Base-by-base conservation (phyloP, 2,329 filamentous ascomycete species). In the Ophiostoma quercus region DNA sequence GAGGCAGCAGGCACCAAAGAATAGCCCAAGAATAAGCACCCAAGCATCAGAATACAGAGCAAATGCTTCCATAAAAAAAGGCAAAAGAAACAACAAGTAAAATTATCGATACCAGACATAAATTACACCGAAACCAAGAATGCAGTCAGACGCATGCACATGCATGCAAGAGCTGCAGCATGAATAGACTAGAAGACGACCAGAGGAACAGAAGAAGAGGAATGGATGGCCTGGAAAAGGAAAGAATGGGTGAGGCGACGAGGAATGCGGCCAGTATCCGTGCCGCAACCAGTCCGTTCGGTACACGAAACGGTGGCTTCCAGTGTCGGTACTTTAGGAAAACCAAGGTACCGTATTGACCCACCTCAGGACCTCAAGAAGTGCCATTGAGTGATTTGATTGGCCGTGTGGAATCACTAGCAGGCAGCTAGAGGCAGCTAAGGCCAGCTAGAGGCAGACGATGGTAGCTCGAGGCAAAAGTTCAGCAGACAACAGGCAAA, bases 131-230 rank as follows among this genome's bases (percentile, higher is more conserved):
- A n/a, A 32, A 62, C 57, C 25, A 62, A 62, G 25, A 32, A 62
- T 32, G 57, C 25, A 62, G 57, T 32, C 22, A 62, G 14, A 62
- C 32, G 57, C 57, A 62, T 62, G 57, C 57, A 32, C 57, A 60
- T 60, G 51, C 51, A 57, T 57, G 57, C 57, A 62, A 62, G 57
- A 62, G 57, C 25, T 62, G 57, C 57, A 62, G 25, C 25, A 62
- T 34, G 5, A 62, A 11, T 32, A 32, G 32, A 57, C 43, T 7
- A n/a, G 19, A 16, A 7, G 19, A n/a, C 16, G 51, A 12, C n/a
- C 9, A 57, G 51, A 25, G 22, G 51, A 54, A 25, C 9, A 16
- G 51, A 25, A 11, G 16, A n/a, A 57, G 8, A 57, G 16, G 51
- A 57, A 57, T 7, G n/a, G 51, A n/a, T 25, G 51, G 22, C 43